These are phyloP conservation scores for Xylaria longipes DNA, from an alignment of 495 filamentous ascomycete genomes.

Conservation along the genomic window DNA sequence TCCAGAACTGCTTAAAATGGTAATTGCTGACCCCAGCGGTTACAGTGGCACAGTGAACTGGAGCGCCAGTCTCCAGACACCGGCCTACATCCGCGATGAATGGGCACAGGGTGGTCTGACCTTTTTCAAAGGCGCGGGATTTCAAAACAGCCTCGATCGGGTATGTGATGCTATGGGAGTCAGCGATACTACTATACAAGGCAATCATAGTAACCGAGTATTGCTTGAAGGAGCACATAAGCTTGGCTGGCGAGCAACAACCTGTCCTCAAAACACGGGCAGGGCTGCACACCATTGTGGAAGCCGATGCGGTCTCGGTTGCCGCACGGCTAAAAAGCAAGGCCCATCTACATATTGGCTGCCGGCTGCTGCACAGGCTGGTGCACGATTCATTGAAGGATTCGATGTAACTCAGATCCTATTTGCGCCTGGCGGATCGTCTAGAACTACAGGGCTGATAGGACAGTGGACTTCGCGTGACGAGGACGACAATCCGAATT, in stretches of 20 bases:
- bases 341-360: constrained; percentile 71
- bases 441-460: constrained; percentile 63
- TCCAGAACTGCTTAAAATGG: no score
- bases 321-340: constrained; percentile 68
- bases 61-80: constrained; percentile 75
- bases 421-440: constrained; percentile 58
- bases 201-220: constrained; percentile 67
- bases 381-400: constrained; percentile 74
- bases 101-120: constrained; percentile 70
- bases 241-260: constrained; percentile 67
- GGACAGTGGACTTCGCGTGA: constrained; percentile 72
- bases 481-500: constrained; percentile 40
- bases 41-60: constrained; percentile 79
- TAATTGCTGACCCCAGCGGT: no score
- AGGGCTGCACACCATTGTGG: constrained; percentile 68
- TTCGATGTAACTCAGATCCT: constrained; percentile 66
- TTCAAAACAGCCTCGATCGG: constrained; percentile 70
- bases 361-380: constrained; percentile 70
- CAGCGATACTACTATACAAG: constrained; percentile 59
- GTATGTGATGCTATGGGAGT: constrained; percentile 59
- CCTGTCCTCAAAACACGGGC: constrained; percentile 74
- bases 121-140: constrained; percentile 71
- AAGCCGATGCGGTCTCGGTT: constrained; percentile 70
- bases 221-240: constrained; percentile 71
- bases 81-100: constrained; percentile 71